These are phyloP conservation scores for Zygosaccharomyces bailii DNA, from an alignment of 805 yeast genomes.

Conservation along the genomic window DNA sequence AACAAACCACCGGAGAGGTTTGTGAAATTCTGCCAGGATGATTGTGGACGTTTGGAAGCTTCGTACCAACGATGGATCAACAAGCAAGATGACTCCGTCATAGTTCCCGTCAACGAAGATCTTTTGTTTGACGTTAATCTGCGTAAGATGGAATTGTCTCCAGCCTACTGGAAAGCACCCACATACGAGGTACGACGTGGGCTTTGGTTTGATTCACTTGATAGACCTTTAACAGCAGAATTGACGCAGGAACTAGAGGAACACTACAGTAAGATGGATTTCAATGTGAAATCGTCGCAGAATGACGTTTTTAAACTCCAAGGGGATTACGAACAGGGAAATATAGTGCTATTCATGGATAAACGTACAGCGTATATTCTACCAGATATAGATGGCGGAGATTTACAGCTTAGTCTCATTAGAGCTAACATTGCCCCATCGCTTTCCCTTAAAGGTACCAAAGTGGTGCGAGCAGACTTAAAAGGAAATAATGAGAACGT, in stretches of 20 bases:
- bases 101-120: constrained; percentile 75
- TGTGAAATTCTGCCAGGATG: constrained; percentile 61
- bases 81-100: constrained; percentile 4
- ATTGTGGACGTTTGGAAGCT: constrained; percentile 58
- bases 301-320: constrained; percentile 17
- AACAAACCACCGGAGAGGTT: constrained; percentile 54
- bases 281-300: constrained; percentile 25
- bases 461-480: constrained; percentile 40
- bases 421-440: constrained; percentile 35
- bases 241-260: constrained; percentile 58
- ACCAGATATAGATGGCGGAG: constrained; percentile 43
- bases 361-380: constrained; percentile 46
- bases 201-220: constrained; percentile 67
- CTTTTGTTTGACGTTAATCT: constrained; percentile 71
- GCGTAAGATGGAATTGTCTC: constrained; percentile 48
- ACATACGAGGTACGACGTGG: constrained; percentile 79
- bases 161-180: constrained; percentile 90
- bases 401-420: constrained; percentile 38
- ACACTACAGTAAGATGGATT: constrained; percentile 44
- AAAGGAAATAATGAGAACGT: constrained; percentile 27
- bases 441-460: constrained; percentile 46
- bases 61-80: constrained; percentile 36
- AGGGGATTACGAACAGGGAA: constrained; percentile 12
- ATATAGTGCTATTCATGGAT: constrained; percentile 38
- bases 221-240: constrained; percentile 49